Percentiles rank a stretch among this genome's conserved stretches.
Evolutionary conservation across 176 grass and related monocot species (phyloP).

Genomic region (Zoysia pacifica): DNA sequence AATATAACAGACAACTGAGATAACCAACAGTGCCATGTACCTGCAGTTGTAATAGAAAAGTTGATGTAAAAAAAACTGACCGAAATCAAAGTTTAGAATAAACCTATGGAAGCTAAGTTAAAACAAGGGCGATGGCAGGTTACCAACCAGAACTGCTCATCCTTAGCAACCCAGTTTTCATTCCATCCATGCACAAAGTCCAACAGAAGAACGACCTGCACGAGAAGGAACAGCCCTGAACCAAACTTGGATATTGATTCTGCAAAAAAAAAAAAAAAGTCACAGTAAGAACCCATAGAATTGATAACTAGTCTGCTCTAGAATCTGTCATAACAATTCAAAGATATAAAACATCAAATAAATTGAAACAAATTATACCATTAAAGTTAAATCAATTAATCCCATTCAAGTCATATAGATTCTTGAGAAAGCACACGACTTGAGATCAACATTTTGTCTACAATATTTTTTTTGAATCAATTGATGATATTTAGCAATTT

Average conservation of each 20-base stretch:
- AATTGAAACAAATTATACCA: not conserved
- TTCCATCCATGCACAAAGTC: slow-evolving; percentile 99
- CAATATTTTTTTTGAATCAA: not conserved
- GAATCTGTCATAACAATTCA: not conserved
- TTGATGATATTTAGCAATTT: not conserved
- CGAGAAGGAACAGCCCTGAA: slow-evolving; percentile 93
- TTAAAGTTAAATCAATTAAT: not conserved
- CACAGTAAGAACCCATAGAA: slow-evolving; percentile 3
- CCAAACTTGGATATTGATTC: slow-evolving; percentile 95
- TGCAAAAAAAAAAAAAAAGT: slow-evolving; percentile 51
- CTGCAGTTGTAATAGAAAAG: slow-evolving; percentile 45
- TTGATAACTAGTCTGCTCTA: not conserved
- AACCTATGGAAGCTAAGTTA: not conserved
- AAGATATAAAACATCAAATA: not conserved
- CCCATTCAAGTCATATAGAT: not conserved
- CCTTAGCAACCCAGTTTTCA: slow-evolving; percentile 92
- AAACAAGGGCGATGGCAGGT: not conserved
- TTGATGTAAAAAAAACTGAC: slow-evolving; percentile 2
- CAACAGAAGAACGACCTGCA: slow-evolving; percentile 95
- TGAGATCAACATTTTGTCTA: not conserved
- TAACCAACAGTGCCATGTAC: slow-evolving; percentile 89
- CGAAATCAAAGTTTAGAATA: not conserved
- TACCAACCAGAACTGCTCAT: slow-evolving; percentile 92
- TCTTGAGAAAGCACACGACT: not conserved
- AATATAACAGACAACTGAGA: slow-evolving; percentile 89